Conservation (phyloP, 2,329 filamentous ascomycete species). For the Fusarium napiforme region DNA sequence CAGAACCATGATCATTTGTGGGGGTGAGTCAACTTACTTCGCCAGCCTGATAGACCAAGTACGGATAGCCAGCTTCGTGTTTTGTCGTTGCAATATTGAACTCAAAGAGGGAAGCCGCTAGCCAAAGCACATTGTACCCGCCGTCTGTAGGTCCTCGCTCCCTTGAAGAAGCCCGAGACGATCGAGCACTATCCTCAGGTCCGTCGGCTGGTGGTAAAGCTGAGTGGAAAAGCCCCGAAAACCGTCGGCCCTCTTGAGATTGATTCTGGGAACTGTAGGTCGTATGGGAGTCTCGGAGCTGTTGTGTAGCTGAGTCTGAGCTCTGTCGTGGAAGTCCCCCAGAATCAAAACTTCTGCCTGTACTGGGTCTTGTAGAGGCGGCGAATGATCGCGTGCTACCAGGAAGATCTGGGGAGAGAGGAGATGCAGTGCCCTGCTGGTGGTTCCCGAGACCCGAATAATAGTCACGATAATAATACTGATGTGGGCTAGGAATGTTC, state of each 20-base stretch:
- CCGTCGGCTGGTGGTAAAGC: conserved; percentile 83
- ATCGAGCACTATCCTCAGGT: conserved; percentile 62
- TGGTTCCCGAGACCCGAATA: conserved; percentile 39
- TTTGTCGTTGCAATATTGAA: conserved; percentile 96
- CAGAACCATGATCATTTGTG: background rate
- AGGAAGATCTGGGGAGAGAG: conserved; percentile 65
- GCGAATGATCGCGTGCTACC: conserved; percentile 61
- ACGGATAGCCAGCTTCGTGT: conserved; percentile 93
- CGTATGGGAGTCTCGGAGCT: conserved; percentile 65
- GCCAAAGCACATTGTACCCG: conserved; percentile 81
- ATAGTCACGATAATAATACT: conserved; percentile 65
- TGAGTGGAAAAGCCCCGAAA: conserved; percentile 85
- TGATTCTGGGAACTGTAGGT: conserved; percentile 63
- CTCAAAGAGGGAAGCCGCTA: conserved; percentile 93
- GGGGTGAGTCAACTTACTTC: conserved; percentile 68
- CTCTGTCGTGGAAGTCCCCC: conserved; percentile 61
- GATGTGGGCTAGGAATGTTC: conserved; percentile 60
- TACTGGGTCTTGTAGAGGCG: conserved; percentile 64
- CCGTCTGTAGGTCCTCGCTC: conserved; percentile 64
- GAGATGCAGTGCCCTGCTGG: conserved; percentile 66
- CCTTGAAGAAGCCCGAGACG: conserved; percentile 69
- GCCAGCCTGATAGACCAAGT: conserved; percentile 93
- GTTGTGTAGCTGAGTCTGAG: conserved; percentile 60
- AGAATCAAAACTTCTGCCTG: conserved; percentile 70
- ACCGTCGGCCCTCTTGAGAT: conserved; percentile 63